Base-by-base conservation (phyloP, 106 monocot genomes). In the Narthecium ossifragum region DNA sequence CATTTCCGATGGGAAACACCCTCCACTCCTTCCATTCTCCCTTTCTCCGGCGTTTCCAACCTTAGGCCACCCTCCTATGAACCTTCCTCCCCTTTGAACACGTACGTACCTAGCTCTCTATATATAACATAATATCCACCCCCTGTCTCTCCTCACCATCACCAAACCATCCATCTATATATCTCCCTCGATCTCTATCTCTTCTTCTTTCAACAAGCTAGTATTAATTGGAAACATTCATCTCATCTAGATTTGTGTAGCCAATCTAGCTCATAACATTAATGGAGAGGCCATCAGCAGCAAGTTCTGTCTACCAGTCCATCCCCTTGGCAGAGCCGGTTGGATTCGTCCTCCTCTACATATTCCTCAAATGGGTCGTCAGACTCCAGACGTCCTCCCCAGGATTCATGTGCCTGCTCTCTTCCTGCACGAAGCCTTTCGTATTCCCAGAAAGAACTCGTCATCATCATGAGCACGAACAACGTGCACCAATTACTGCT, bases 361-460 rank as follows among this genome's bases (percentile, higher is more conserved):
- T 57, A 10, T 31, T 84, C 52, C 48, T 71, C 62, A 55, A 49
- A 46, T 71, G 61, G 60, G 34, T 71, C 39, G 6, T 0, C 53
- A 52, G 32, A 21, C 57, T 75, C 15, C 63, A 53, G 14, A 74
- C 75, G 27, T 34, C 58, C 20, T 77, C 52, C 20, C 43, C 6
- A 18, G 46, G 20, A 34, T 52, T 59, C 22, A 34, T 72, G 31
- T 34, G 41, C n/a, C 20, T 46, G 36, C 8, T 58, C 55, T 13
- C 6, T 26, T 23, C 29, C 18, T 48, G 47, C 51, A 20, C 22
- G 8, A 24, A 8, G 5, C 22, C 27, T 26, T 25, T 52, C 8
- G 27, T 26, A 6, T 36, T 5, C 10, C 36, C 36, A n/a, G n/a
- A n/a, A n/a, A 17, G 43, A 49, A 4, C 49, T 22, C 28, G 15